A percentile compares a stretch with the other conserved stretches of the same genome.
These are phyloP conservation scores for Ganoderma sinense DNA, from an alignment of 1,284 basidiomycete species.

Conservation along the genomic window DNA sequence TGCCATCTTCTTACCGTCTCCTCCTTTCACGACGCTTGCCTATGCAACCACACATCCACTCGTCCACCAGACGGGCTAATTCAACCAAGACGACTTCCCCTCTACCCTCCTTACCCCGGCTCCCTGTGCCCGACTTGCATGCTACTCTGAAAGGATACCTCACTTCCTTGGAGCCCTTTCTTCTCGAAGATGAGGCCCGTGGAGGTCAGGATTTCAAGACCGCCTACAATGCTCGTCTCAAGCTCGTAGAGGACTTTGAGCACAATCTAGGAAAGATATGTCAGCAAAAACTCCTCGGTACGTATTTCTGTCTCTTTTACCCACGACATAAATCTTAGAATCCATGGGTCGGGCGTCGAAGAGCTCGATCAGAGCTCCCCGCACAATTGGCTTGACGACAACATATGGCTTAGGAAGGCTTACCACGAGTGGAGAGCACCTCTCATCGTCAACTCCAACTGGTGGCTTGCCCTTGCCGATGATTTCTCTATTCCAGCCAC, in stretches of 20 bases:
- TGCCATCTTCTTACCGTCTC: conserved; percentile 2
- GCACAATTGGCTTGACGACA: conserved; percentile 96
- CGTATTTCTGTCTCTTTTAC: conserved; percentile 34
- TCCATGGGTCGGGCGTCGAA: conserved; percentile 39
- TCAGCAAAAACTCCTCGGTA: conserved; percentile 86
- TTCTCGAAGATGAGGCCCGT: conserved; percentile 76
- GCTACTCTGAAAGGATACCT: conserved; percentile 85
- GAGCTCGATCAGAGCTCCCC: conserved; percentile 89
- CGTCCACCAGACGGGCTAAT: conserved; percentile 10
- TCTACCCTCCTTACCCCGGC: conserved; percentile 55
- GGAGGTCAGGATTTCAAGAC: conserved; percentile 61
- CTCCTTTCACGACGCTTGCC: conserved; percentile 8
- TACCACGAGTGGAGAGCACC: conserved; percentile 93
- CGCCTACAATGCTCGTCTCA: conserved; percentile 66
- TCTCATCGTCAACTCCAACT: conserved; percentile 92
- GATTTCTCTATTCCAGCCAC: conserved; percentile 60
- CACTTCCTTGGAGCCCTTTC: conserved; percentile 80
- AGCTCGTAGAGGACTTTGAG: conserved; percentile 80
- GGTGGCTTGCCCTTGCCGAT: conserved; percentile 92
- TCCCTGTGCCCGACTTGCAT: conserved; percentile 88
- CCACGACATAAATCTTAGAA: background rate
- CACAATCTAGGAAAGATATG: conserved; percentile 73
- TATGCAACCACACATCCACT: conserved; percentile 24
- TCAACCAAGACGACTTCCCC: conserved; percentile 18
- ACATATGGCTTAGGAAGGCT: conserved; percentile 90